A percentile compares a stretch with the other conserved stretches of the same genome.
phyloP scores from a whole-genome alignment of 108 stramenopile genomes.

The Skeletonema costatum region DNA sequence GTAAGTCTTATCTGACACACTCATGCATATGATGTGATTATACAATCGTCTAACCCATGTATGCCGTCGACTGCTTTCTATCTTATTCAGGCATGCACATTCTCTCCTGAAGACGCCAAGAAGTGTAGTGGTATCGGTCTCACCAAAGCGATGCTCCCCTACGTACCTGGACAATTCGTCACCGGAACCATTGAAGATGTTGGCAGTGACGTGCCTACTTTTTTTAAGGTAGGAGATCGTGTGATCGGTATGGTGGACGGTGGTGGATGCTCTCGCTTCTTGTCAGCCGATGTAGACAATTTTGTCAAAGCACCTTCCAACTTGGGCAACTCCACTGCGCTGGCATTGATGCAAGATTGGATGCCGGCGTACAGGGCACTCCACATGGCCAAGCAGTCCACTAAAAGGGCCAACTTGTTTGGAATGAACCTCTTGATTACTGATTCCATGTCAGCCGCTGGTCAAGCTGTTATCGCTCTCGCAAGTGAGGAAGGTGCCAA shows the following conservation, averaged over 20 bases:
- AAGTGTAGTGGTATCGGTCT: constrained; percentile 56
- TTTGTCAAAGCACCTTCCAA: constrained; percentile 59
- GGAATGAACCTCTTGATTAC: constrained; percentile 68
- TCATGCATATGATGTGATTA: neutral
- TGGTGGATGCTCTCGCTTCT: constrained; percentile 71
- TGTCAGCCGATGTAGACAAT: constrained; percentile 39
- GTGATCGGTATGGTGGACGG: constrained; percentile 56
- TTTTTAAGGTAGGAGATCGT: constrained; percentile 54
- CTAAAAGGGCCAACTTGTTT: constrained; percentile 29
- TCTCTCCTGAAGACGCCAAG: constrained; percentile 56
- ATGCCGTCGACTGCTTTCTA: constrained; percentile 13
- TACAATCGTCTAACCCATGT: neutral
- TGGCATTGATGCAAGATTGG: constrained; percentile 74
- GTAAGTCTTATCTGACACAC: constrained; percentile 8
- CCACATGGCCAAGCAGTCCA: constrained; percentile 47
- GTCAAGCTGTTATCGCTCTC: constrained; percentile 65
- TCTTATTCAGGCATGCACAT: constrained; percentile 57
- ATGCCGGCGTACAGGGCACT: constrained; percentile 77
- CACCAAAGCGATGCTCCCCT: constrained; percentile 48
- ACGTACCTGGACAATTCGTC: constrained; percentile 65
- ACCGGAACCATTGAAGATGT: constrained; percentile 58
- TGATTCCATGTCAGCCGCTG: constrained; percentile 58
- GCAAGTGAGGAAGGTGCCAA: constrained; percentile 60
- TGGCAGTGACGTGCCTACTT: constrained; percentile 28
- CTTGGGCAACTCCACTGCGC: constrained; percentile 49